Evolutionary conservation across 73 alveolate species (phyloP).

Genomic region (Urostyla sp.): DNA sequence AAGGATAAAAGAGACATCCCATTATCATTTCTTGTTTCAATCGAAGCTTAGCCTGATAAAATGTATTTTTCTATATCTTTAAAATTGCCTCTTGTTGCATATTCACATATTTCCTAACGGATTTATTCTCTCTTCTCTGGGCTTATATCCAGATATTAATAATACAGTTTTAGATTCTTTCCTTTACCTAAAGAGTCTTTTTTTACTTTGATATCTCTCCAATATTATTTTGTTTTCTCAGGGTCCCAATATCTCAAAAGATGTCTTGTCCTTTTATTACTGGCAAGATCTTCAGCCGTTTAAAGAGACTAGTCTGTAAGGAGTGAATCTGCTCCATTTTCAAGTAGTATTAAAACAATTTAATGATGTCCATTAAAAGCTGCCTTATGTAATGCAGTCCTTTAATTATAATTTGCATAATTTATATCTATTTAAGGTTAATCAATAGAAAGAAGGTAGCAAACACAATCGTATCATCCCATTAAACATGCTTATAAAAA

Average conservation of each 20-base stretch:
- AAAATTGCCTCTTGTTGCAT: slow-evolving; percentile 48
- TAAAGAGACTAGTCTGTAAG: slow-evolving; percentile 23
- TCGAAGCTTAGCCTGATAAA: slow-evolving; percentile 28
- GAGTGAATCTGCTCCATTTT: slow-evolving; percentile 69
- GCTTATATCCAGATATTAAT: slow-evolving; percentile 11
- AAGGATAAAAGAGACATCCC: slow-evolving; percentile 59
- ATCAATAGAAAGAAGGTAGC: neutral
- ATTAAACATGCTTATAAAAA: slow-evolving; percentile 75
- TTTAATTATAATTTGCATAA: slow-evolving; percentile 64
- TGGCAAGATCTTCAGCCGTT: slow-evolving; percentile 44
- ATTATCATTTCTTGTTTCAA: slow-evolving; percentile 56
- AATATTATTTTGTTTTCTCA: neutral
- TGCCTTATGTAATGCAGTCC: slow-evolving; percentile 89
- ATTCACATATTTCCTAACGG: slow-evolving; percentile 27
- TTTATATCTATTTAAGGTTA: slow-evolving; percentile 33
- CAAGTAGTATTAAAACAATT: slow-evolving; percentile 60
- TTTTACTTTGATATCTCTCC: neutral
- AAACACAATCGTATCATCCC: slow-evolving; percentile 45
- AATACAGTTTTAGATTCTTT: neutral
- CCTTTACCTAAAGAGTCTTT: neutral
- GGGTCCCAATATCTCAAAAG: slow-evolving; percentile 21
- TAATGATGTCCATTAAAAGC: slow-evolving; percentile 72
- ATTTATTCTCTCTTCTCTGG: slow-evolving; percentile 21
- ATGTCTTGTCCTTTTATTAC: neutral
- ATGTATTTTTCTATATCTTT: slow-evolving; percentile 40